phyloP scores from a whole-genome alignment of 371 early-diverging fungal genomes.

The Circinella umbellata region DNA sequence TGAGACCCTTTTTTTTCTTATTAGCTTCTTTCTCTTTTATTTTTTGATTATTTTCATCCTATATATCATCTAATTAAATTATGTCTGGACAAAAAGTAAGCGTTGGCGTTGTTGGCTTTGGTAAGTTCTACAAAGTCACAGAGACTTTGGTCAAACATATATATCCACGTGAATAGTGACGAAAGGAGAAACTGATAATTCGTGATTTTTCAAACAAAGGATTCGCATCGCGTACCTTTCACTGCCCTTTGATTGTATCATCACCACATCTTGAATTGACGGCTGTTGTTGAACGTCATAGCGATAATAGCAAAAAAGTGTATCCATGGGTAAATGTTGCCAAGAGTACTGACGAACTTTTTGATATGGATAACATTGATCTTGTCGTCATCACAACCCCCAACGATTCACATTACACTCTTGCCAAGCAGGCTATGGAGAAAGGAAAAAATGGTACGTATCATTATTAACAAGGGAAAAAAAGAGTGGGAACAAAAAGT shows the following conservation, averaged over 20 bases:
- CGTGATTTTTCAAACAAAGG: slow-evolving; percentile 17
- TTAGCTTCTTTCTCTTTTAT: neutral
- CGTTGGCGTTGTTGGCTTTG: slow-evolving; percentile 77
- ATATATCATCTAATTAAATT: neutral
- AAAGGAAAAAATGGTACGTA: slow-evolving; percentile 68
- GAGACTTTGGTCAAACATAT: neutral
- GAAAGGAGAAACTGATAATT: neutral
- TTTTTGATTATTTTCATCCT: neutral
- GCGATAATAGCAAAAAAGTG: slow-evolving; percentile 37
- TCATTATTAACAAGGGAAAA: neutral
- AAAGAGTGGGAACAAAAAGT: too few relatives aligned
- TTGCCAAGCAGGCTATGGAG: slow-evolving; percentile 65
- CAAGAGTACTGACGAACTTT: slow-evolving; percentile 60
- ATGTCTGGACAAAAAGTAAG: slow-evolving; percentile 46
- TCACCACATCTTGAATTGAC: slow-evolving; percentile 58
- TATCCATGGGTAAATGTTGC: slow-evolving; percentile 62
- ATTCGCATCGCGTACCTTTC: slow-evolving; percentile 60
- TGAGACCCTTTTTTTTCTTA: neutral
- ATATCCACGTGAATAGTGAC: neutral
- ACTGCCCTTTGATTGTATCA: slow-evolving; percentile 68
- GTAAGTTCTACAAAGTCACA: slow-evolving; percentile 28
- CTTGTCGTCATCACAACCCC: slow-evolving; percentile 80
- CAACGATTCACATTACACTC: slow-evolving; percentile 67
- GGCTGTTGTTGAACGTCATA: slow-evolving; percentile 65
- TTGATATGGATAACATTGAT: slow-evolving; percentile 58